Evolutionary conservation across 345 rosid species (phyloP).

Genomic region (Bruguiera parviflora): DNA sequence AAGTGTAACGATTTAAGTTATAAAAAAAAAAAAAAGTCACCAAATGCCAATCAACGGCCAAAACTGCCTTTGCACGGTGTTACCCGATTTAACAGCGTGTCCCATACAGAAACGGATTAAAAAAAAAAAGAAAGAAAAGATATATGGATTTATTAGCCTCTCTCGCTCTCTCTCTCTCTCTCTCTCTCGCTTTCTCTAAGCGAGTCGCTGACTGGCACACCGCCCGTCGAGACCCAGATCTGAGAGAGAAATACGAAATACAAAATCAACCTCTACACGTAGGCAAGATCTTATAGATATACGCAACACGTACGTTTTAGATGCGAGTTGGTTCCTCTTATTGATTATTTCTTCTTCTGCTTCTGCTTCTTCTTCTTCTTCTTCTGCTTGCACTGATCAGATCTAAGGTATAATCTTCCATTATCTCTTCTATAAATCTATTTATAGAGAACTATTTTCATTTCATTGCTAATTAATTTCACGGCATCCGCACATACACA

Average conservation of each 20-base stretch:
- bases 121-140: too few species aligned
- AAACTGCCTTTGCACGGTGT: too few species aligned
- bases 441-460: background rate
- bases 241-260: background rate
- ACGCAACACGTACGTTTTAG: background rate
- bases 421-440: background rate
- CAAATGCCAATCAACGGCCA: too few species aligned
- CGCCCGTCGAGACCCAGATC: slow-evolving; percentile 3
- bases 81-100: too few species aligned
- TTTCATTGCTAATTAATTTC: too few species aligned
- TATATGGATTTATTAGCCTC: too few species aligned
- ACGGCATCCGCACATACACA: too few species aligned
- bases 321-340: slow-evolving; percentile 4
- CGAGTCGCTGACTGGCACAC: background rate
- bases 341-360: background rate
- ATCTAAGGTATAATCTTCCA: background rate
- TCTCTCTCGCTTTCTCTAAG: background rate
- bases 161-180: too few species aligned
- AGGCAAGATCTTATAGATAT: background rate
- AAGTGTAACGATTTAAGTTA: too few species aligned
- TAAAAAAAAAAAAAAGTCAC: too few species aligned
- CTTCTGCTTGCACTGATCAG: slow-evolving; percentile 1
- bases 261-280: background rate
- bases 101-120: too few species aligned
- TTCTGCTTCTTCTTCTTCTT: background rate